Evolutionary conservation across 1,139 yeast species (phyloP).

Genomic region (Diutina sp.): DNA sequence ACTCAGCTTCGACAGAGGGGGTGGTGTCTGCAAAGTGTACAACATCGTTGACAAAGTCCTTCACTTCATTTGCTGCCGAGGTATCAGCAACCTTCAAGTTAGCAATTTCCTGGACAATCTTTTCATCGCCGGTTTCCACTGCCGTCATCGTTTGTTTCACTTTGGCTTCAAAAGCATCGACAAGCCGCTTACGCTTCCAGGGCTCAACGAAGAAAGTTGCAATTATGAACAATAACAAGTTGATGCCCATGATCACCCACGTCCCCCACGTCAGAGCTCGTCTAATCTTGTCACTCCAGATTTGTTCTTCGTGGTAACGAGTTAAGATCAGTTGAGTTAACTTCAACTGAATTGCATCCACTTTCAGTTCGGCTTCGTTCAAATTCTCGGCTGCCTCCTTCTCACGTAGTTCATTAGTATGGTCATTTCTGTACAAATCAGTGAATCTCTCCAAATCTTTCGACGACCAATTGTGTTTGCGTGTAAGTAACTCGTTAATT

Average conservation of each 20-base stretch:
- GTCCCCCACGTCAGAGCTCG: slow-evolving; percentile 97
- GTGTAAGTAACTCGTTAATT: slow-evolving; percentile 75
- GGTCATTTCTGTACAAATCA: slow-evolving; percentile 67
- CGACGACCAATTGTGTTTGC: slow-evolving; percentile 75
- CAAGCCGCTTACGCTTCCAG: slow-evolving; percentile 76
- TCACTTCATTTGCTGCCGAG: not conserved
- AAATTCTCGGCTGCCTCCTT: slow-evolving; percentile 36
- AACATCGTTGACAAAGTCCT: not conserved
- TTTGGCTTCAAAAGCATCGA: slow-evolving; percentile 71
- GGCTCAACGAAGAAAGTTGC: slow-evolving; percentile 91
- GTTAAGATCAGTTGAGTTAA: slow-evolving; percentile 71
- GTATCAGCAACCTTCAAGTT: not conserved
- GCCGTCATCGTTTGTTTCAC: slow-evolving; percentile 25
- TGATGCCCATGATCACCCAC: slow-evolving; percentile 78
- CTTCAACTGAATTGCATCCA: slow-evolving; percentile 59
- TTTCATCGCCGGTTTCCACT: not conserved
- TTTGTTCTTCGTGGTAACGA: slow-evolving; percentile 92
- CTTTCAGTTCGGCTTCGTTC: slow-evolving; percentile 44
- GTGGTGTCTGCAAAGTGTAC: not conserved
- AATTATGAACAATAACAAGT: slow-evolving; percentile 59
- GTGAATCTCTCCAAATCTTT: slow-evolving; percentile 78
- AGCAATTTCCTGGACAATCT: not conserved
- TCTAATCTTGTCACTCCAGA: slow-evolving; percentile 95
- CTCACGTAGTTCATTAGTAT: slow-evolving; percentile 56
- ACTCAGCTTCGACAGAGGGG: not conserved